Evolutionary conservation across 805 yeast species (phyloP).

Genomic region (Sugiyamaella qingdaonensis): DNA sequence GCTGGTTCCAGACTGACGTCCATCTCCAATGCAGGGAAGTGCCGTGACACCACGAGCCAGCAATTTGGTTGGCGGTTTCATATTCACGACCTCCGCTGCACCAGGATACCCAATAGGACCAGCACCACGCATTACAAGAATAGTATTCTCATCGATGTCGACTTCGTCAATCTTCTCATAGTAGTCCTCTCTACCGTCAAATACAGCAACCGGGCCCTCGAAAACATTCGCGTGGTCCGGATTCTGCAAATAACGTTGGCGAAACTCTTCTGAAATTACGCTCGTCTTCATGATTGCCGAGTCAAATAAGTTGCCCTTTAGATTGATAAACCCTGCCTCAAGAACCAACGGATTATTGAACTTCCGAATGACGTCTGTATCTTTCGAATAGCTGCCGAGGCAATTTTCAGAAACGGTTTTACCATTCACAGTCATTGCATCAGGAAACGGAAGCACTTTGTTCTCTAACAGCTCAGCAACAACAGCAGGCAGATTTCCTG

Average conservation of each 20-base stretch:
- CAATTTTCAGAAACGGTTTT: conserved; percentile 55
- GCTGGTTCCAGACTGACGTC: conserved; percentile 28
- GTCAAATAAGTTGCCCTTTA: conserved; percentile 27
- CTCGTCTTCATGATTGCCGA: conserved; percentile 30
- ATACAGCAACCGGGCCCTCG: conserved; percentile 27
- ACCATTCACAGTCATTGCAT: conserved; percentile 83
- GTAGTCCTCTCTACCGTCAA: conserved; percentile 31
- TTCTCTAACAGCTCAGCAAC: conserved; percentile 21
- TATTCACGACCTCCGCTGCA: conserved; percentile 27
- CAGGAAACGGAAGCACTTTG: conserved; percentile 26
- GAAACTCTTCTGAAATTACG: conserved; percentile 25
- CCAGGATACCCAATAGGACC: conserved; percentile 31
- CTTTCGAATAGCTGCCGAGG: conserved; percentile 12
- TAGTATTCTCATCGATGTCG: conserved; percentile 19
- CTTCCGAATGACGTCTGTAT: conserved; percentile 22
- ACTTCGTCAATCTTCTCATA: conserved; percentile 22
- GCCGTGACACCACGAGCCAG: conserved; percentile 20
- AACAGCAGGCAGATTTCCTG: conserved; percentile 26
- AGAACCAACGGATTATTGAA: conserved; percentile 15
- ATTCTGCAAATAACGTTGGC: conserved; percentile 21
- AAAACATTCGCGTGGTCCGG: conserved; percentile 28
- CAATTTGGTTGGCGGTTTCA: conserved; percentile 26
- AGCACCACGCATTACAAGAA: conserved; percentile 27
- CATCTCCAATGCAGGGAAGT: conserved; percentile 29
- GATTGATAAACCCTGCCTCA: conserved; percentile 26